Conservation (phyloP, 176 grass and related monocot genomes). For the Hsuehochloa calcarea region DNA sequence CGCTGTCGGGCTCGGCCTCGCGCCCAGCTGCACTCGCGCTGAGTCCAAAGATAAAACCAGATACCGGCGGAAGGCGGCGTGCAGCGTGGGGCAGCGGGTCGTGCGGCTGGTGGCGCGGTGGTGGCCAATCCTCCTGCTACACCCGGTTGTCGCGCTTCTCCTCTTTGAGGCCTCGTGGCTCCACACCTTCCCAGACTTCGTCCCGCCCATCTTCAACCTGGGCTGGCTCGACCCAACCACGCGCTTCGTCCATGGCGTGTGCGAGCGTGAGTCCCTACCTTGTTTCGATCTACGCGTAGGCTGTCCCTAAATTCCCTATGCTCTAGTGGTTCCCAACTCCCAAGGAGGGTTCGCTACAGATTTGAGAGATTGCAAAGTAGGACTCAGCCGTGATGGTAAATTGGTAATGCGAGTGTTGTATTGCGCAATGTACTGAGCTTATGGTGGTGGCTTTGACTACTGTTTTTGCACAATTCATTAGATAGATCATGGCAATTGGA, state of each 20-base stretch:
- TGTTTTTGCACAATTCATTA: neutral
- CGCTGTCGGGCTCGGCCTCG: no score
- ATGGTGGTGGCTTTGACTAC: neutral
- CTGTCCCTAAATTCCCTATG: neutral
- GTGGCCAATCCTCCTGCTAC: no score
- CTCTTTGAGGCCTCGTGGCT: conserved; percentile 63
- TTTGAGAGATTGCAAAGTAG: neutral
- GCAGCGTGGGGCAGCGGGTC: no score
- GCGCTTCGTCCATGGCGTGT: conserved; percentile 64
- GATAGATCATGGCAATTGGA: neutral
- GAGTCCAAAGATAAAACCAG: no score
- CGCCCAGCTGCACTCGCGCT: no score
- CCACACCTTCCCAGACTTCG: conserved; percentile 9
- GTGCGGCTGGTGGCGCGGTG: no score
- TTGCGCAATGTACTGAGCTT: neutral
- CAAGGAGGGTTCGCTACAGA: neutral
- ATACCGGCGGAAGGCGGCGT: no score
- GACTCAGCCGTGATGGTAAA: neutral
- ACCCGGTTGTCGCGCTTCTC: conserved; percentile 19
- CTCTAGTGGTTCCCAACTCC: neutral
- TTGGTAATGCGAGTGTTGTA: neutral
- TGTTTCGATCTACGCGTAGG: conserved; percentile 34
- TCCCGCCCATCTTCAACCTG: conserved; percentile 37
- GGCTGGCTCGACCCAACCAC: conserved; percentile 65
- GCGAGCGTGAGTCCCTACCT: conserved; percentile 56